Percentiles rank a stretch among this genome's conserved stretches.
These are phyloP conservation scores for Talaromyces rugulosus DNA, from an alignment of 2,329 filamentous ascomycete genomes.

Conservation along the genomic window DNA sequence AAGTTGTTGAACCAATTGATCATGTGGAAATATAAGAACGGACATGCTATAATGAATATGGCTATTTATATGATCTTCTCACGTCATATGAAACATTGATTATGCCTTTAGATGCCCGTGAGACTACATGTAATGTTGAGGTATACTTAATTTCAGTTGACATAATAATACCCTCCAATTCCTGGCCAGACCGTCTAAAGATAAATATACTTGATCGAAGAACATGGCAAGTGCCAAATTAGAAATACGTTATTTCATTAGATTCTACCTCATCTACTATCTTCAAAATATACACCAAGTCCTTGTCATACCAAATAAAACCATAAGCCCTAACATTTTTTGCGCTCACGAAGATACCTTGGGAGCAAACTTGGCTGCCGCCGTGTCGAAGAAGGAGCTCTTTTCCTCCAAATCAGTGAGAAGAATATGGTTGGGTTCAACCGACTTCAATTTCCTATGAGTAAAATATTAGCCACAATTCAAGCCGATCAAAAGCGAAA, in stretches of 20 bases:
- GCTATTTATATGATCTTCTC: no score
- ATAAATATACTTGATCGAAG: not conserved
- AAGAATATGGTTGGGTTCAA: constrained; percentile 65
- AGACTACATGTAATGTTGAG: not conserved
- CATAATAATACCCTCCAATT: not conserved
- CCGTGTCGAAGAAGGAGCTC: constrained; percentile 80
- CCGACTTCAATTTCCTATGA: constrained; percentile 41
- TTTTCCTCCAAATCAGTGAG: constrained; percentile 76
- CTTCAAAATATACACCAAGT: not conserved
- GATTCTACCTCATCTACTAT: not conserved
- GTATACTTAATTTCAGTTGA: not conserved
- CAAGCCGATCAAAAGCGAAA: not conserved
- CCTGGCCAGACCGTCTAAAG: not conserved
- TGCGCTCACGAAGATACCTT: constrained; percentile 54
- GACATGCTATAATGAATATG: not conserved
- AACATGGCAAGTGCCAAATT: not conserved
- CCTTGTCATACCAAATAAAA: not conserved
- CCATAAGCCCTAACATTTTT: not conserved
- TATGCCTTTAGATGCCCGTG: no score
- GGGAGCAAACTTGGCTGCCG: constrained; percentile 78
- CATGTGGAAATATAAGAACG: not conserved
- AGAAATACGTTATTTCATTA: not conserved
- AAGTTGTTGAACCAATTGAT: not conserved
- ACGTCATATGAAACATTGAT: no score
- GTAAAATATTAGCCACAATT: not conserved